Conservation (phyloP, 768 basidiomycete species). For the Favolaschia claudopus region DNA sequence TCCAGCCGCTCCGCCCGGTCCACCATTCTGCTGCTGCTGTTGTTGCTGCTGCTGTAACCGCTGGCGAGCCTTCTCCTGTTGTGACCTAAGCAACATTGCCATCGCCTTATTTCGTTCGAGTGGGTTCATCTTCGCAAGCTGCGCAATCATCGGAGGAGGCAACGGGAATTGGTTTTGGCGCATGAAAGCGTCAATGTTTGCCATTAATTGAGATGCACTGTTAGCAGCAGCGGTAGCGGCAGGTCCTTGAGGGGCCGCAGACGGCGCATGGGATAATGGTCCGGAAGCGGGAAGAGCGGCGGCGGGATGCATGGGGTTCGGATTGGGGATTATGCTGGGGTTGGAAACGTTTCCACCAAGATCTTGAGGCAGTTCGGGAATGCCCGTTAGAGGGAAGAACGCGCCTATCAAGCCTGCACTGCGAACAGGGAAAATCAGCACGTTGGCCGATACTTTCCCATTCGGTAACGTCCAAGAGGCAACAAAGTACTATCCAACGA, state of each 20-base stretch:
- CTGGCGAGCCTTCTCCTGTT: slow-evolving; percentile 8
- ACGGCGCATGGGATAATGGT: no score
- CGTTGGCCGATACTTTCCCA: slow-evolving; percentile 51
- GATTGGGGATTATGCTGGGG: slow-evolving; percentile 9
- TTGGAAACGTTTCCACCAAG: slow-evolving; percentile 11
- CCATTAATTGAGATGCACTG: background rate
- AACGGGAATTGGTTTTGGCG: background rate
- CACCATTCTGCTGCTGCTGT: slow-evolving; percentile 31
- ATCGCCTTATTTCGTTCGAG: background rate
- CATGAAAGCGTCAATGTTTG: background rate
- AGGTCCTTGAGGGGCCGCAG: background rate
- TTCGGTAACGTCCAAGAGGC: slow-evolving; percentile 57
- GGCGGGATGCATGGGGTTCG: background rate
- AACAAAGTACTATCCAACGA: slow-evolving; percentile 53
- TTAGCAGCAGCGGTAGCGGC: no score
- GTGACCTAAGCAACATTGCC: slow-evolving; percentile 3
- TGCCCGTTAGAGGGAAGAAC: slow-evolving; percentile 57
- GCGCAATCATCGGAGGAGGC: background rate
- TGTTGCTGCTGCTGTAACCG: background rate
- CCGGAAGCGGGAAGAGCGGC: slow-evolving; percentile 25
- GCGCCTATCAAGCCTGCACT: slow-evolving; percentile 48
- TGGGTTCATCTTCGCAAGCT: slow-evolving; percentile 4
- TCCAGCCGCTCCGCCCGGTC: slow-evolving; percentile 25
- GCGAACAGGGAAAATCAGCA: slow-evolving; percentile 54
- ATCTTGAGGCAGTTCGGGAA: slow-evolving; percentile 58